Conservation (phyloP, 163 green algal species). For the Scenedesmus sp. region DNA sequence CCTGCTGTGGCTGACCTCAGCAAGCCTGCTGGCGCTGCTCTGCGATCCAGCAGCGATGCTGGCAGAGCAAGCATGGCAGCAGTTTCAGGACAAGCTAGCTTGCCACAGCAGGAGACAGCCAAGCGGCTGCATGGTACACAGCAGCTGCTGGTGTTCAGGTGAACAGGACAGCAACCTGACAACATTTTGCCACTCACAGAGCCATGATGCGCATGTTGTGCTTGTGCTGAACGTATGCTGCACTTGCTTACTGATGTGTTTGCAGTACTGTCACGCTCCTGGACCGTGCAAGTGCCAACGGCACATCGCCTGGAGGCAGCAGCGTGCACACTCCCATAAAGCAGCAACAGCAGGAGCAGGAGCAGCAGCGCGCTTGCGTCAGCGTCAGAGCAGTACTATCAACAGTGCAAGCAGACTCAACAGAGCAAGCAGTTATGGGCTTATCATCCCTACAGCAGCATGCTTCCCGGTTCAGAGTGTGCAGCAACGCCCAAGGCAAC, state of each 20-base stretch:
- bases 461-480: not conserved
- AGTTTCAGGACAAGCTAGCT: not conserved
- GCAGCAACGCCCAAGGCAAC: not conserved
- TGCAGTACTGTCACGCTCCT: not conserved
- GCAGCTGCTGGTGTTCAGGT: conserved; percentile 1
- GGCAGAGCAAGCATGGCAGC: not conserved
- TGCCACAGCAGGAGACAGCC: not conserved
- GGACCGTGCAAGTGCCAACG: not conserved
- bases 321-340: not conserved
- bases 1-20: not conserved
- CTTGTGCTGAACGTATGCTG: not conserved
- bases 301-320: not conserved
- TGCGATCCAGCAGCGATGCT: not conserved
- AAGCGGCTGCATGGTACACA: not conserved
- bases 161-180: not conserved
- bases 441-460: not conserved
- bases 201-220: not conserved
- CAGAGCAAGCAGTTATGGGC: not conserved
- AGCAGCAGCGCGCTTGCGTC: not conserved
- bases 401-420: not conserved
- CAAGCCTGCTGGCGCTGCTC: not conserved
- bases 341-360: not conserved
- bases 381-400: not conserved
- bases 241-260: not conserved
- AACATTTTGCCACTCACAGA: not conserved